These are phyloP conservation scores for Gryganskiella cystojenkinii DNA, from an alignment of 192 early-diverging fungal species.

Conservation along the genomic window DNA sequence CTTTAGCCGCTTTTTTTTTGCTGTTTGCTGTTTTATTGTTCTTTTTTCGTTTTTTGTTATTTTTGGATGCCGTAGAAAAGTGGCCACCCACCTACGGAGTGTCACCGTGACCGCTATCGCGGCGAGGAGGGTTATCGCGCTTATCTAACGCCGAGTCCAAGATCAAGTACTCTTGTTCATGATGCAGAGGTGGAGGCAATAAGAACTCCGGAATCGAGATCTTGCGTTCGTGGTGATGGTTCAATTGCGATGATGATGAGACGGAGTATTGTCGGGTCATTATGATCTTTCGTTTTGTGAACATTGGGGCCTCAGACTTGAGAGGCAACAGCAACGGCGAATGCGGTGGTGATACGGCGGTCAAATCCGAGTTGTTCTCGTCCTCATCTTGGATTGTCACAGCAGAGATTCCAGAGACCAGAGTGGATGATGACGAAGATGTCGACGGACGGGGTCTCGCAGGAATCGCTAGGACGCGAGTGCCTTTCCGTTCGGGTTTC, in stretches of 20 bases:
- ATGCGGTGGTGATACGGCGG: conserved; percentile 5
- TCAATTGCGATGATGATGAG: background rate
- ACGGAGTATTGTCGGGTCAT: background rate
- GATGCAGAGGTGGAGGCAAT: conserved; percentile 24
- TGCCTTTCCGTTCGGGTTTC: background rate
- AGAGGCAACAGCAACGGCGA: background rate
- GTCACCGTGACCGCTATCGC: conserved; percentile 44
- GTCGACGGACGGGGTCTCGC: background rate
- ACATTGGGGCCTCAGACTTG: too few relatives aligned
- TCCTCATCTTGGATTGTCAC: background rate
- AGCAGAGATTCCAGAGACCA: background rate
- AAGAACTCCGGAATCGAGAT: conserved; percentile 47
- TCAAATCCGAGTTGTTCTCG: conserved; percentile 18
- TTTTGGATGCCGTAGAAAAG: too few relatives aligned
- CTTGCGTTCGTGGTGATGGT: conserved; percentile 29
- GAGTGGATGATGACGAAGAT: background rate
- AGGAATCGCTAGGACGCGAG: background rate
- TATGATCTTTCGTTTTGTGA: background rate
- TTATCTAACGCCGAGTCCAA: conserved; percentile 9
- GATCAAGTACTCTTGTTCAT: conserved; percentile 33
- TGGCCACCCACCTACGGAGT: background rate
- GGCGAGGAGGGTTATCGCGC: conserved; percentile 30
- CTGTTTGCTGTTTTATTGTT: background rate
- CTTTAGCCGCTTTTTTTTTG: too few relatives aligned
- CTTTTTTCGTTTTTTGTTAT: too few relatives aligned